These are phyloP conservation scores for Capsicum pubescens DNA, from an alignment of 257 asterid species.

Conservation along the genomic window DNA sequence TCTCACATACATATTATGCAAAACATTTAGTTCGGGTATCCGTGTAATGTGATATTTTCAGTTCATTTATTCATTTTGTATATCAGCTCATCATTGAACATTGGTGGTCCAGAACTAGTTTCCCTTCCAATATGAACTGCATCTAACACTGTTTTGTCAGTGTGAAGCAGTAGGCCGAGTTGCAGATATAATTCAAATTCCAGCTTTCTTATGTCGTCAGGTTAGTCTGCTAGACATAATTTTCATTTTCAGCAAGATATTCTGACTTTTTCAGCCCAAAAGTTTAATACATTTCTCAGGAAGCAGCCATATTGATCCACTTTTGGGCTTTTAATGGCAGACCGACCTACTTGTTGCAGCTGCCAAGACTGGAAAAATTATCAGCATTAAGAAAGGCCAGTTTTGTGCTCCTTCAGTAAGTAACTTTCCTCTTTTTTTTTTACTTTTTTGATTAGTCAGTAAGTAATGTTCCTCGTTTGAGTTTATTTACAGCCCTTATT, in stretches of 20 bases:
- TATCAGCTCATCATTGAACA: neutral
- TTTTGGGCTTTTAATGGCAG: slow-evolving; percentile 50
- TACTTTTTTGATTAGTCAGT: slow-evolving; percentile 43
- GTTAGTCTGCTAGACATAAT: slow-evolving; percentile 35
- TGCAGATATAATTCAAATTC: slow-evolving; percentile 97
- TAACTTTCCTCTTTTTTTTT: neutral
- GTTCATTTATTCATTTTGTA: neutral
- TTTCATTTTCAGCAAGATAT: slow-evolving; percentile 3
- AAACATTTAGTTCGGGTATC: neutral
- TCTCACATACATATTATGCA: neutral
- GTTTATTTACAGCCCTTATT: neutral
- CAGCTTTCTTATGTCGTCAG: slow-evolving; percentile 98
- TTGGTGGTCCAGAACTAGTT: slow-evolving; percentile 5
- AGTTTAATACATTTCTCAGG: neutral
- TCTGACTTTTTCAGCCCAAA: neutral
- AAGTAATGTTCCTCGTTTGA: slow-evolving; percentile 21
- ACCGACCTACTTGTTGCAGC: slow-evolving; percentile 96
- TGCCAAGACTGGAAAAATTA: slow-evolving; percentile 85
- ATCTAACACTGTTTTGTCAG: slow-evolving; percentile 46
- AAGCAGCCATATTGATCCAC: slow-evolving; percentile 19
- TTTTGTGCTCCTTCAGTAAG: slow-evolving; percentile 89
- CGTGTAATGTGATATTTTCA: neutral
- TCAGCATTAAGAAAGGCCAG: slow-evolving; percentile 94
- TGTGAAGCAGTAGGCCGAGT: slow-evolving; percentile 97
- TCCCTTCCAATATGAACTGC: slow-evolving; percentile 19